Conservation (phyloP, 345 rosid species). For the Lumnitzera racemosa region DNA sequence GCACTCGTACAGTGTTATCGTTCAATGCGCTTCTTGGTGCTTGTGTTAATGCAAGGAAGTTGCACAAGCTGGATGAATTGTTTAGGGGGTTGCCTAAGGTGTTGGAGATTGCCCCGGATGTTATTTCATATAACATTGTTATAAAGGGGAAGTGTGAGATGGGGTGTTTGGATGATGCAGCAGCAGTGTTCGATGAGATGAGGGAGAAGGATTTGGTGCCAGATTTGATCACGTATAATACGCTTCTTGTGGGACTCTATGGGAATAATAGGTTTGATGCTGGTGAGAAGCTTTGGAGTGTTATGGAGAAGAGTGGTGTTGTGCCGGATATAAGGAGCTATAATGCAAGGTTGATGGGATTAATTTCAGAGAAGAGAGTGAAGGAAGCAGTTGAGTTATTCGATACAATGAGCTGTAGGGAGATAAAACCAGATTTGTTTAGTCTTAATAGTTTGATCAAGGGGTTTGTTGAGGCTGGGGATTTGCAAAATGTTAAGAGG, state of each 20-base stretch:
- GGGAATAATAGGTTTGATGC: constrained; percentile 30
- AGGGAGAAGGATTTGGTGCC: constrained; percentile 42
- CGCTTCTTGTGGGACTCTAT: constrained; percentile 42
- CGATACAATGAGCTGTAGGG: constrained; percentile 38
- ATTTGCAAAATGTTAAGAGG: constrained; percentile 36
- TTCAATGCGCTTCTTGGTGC: constrained; percentile 58
- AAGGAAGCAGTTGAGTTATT: constrained; percentile 37
- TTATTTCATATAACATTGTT: constrained; percentile 44
- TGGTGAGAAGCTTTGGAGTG: constrained; percentile 55
- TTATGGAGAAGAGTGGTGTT: constrained; percentile 38
- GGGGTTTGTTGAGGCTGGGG: constrained; percentile 33
- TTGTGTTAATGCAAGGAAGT: constrained; percentile 43
- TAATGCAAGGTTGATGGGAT: constrained; percentile 47
- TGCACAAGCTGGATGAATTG: constrained; percentile 30
- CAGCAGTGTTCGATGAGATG: constrained; percentile 46
- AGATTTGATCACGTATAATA: constrained; percentile 45
- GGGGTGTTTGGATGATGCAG: constrained; percentile 39
- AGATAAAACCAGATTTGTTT: constrained; percentile 34
- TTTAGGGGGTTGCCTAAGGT: constrained; percentile 35
- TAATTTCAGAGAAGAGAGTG: constrained; percentile 30
- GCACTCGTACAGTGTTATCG: constrained; percentile 53
- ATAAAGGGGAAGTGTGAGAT: constrained; percentile 50
- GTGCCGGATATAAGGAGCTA: constrained; percentile 45
- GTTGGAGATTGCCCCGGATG: constrained; percentile 41
- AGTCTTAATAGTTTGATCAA: constrained; percentile 51